Evolutionary conservation across 1,139 yeast genomes (phyloP).

Genomic region (Pichia inconspicua): DNA sequence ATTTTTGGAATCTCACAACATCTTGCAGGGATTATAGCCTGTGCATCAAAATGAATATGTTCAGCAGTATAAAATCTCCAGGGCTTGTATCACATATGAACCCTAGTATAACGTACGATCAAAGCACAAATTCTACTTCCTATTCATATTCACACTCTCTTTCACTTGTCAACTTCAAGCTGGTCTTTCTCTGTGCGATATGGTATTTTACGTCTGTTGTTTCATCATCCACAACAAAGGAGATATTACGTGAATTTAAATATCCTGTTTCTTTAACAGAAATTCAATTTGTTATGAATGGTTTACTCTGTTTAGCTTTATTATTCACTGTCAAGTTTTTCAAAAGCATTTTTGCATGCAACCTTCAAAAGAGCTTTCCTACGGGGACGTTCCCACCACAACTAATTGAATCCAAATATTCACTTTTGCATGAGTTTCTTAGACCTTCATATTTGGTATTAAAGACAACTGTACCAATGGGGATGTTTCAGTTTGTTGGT

Average conservation of each 20-base stretch:
- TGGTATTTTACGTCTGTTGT: conserved; percentile 85
- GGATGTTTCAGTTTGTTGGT: conserved; percentile 82
- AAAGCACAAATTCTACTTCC: too few relatives aligned
- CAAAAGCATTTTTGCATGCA: background rate
- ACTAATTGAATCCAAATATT: conserved; percentile 23
- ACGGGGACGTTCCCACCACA: conserved; percentile 48
- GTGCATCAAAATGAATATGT: too few relatives aligned
- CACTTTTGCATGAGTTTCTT: conserved; percentile 31
- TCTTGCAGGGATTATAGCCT: too few relatives aligned
- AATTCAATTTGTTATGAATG: conserved; percentile 71
- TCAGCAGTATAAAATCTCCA: too few relatives aligned
- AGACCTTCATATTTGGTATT: conserved; percentile 51
- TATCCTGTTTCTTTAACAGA: conserved; percentile 84
- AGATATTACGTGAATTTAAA: conserved; percentile 57
- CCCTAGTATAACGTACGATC: too few relatives aligned
- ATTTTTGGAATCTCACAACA: too few relatives aligned
- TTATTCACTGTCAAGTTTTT: conserved; percentile 18
- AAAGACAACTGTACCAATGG: conserved; percentile 81
- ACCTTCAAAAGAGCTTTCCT: conserved; percentile 36
- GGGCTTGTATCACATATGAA: too few relatives aligned
- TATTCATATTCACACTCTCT: background rate
- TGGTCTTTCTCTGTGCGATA: conserved; percentile 41
- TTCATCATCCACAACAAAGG: conserved; percentile 73
- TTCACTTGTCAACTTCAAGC: conserved; percentile 22
- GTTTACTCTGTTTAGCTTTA: conserved; percentile 38